Base-by-base conservation (phyloP, 2,329 filamentous ascomycete species). In the Colletotrichum sansevieriae region DNA sequence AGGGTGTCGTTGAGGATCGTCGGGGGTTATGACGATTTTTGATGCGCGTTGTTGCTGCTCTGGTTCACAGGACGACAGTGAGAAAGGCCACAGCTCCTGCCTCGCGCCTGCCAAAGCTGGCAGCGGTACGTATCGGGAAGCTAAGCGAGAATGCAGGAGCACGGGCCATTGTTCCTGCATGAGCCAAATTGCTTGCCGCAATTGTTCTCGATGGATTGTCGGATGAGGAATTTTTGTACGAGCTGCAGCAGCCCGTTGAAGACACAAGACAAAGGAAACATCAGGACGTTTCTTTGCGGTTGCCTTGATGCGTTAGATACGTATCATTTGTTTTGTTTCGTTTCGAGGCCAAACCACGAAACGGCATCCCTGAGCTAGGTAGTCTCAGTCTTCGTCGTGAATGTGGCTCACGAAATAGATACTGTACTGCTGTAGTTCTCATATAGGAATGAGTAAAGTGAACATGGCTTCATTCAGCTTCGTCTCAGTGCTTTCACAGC, bases 1-100 rank as follows among this genome's bases (percentile, higher is more conserved):
- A 68, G 46, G 39, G 37, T 22, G 60, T 56, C 47, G 44, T 64
- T 56, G 68, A 65, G 47, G 64, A 63, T 63, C 54, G 54, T 33
- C 41, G 63, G 55, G 55, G 57, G 67, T 62, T 70, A 70, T 70
- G 68, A 65, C 65, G 65, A 70, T 70, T 69, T 68, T 68, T 60
- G 65, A 64, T 59, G 68, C 65, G 65, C 68, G 68, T 70, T 59
- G 65, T 59, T 64, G 60, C 54, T 59, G 37, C 57, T 60, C 54
- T 56, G 65, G 68, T 70, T 70, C 64, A 29, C 68, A 51, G 68
- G 65, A 68, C 65, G 67, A 70, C 67, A 70, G 47, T 47, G 7
- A 5, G 60, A 52, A 15, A 67, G 60, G 35, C 12, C 22, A 29
- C 41, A 39, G 13, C 18, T 47, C 37, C 33, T 4, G 9, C 12